phyloP scores from a whole-genome alignment of 495 filamentous ascomycete genomes.

The Chaetomium tenue region DNA sequence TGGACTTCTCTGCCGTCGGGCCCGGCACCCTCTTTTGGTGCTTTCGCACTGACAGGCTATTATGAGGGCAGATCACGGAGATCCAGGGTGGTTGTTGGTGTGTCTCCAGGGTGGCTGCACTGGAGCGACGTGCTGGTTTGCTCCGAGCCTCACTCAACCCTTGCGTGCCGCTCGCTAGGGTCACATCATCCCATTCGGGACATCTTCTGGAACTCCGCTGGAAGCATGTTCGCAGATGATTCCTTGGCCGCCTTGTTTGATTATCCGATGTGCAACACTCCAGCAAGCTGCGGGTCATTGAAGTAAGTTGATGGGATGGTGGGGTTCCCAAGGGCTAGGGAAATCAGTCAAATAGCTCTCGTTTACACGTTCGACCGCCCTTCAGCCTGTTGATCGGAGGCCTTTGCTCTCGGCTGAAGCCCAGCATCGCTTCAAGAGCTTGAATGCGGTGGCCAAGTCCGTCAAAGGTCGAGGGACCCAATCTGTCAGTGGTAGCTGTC shows the following conservation, averaged over 20 bases:
- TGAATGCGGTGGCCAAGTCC: not conserved
- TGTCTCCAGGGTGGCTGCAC: too few relatives aligned
- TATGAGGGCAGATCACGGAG: conserved; percentile 26
- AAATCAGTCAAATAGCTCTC: conserved; percentile 13
- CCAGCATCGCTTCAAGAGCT: not conserved
- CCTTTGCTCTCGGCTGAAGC: conserved; percentile 8
- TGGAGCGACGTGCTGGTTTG: not conserved
- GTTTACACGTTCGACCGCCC: conserved; percentile 7
- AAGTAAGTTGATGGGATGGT: not conserved
- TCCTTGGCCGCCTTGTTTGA: conserved; percentile 34
- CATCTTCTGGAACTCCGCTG: conserved; percentile 36
- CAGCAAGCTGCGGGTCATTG: not conserved
- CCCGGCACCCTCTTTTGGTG: conserved; percentile 6
- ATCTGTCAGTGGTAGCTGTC: conserved; percentile 1
- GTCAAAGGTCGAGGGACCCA: not conserved
- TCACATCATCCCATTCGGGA: conserved; percentile 22
- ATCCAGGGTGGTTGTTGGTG: conserved; percentile 14
- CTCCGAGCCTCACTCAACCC: not conserved
- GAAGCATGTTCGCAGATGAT: conserved; percentile 38
- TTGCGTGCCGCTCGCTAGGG: conserved; percentile 8
- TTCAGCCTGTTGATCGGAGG: conserved; percentile 29
- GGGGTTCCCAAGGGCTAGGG: not conserved
- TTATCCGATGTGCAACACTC: conserved; percentile 37
- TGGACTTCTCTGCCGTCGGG: conserved; percentile 6
- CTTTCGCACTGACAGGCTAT: conserved; percentile 23